Base-by-base conservation (phyloP, 2,329 filamentous ascomycete species). In the Scleromitrula shiraiana region DNA sequence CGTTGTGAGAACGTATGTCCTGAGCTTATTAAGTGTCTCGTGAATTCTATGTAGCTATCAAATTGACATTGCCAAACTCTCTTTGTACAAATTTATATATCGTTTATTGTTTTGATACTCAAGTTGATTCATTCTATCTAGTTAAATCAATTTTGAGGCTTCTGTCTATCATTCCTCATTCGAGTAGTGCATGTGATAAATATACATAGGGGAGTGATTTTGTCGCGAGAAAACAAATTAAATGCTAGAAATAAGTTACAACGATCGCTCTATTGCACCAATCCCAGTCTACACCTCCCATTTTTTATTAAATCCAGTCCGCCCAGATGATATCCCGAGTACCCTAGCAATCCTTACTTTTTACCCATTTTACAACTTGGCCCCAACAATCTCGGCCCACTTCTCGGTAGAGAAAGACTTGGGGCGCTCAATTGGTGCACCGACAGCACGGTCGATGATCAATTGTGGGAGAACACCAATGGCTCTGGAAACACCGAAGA, bases 371-470 rank as follows among this genome's bases (percentile, higher is more conserved):
- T 88, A 97, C 73, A 95, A 77, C 76, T 89, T 89, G 66, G 90
- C 89, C 69, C 81, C 81, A 59, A 86, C 83, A 62, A 97, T 82
- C 82, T 97, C 91, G 70, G 88, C 82, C 79, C 89, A 97, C 69
- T 91, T 91, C 67, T 90, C 88, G 53, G 93, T 98, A 69, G 87
- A 94, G 86, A 96, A 98, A 55, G 85, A 91, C 86, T 98, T 98
- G 72, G 93, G 93, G 60, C 93, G 80, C 84, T 98, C 93, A 65
- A 98, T 98, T 62, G 93, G 93, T 61, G 89, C 87, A 68, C 93
- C 93, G 60, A 96, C 80, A 62, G 91, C 93, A 68, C 93, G 91
- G 82, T 98, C 93, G 67, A 98, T 96, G 80, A 98, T 98, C 69
- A 98, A 82, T 81, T 98, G 93, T 64, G 93, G 93, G 65, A 98